Evolutionary conservation across 108 stramenopile species (phyloP), one percentile per base, ranked within the genome.

Genomic region (Ochromonas danica): DNA sequence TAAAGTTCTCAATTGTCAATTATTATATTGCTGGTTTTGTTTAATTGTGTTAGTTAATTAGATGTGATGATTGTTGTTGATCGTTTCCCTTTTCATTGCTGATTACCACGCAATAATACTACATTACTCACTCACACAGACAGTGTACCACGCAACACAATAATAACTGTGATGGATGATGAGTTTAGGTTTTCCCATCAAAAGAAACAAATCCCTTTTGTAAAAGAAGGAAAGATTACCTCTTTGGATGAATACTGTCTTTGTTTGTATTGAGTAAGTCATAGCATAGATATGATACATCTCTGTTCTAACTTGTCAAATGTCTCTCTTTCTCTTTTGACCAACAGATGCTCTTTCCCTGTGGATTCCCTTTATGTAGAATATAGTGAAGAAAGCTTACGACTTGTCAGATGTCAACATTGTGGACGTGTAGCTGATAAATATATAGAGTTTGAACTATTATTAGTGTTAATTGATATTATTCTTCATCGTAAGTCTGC

Each of bases 401-500:
- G 40, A 27, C 40, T 75, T 10, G 38, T 33, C 6, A 3, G 72
- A 14, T 75, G 72, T 36, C n/a, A 42, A 28, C 6, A 75, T 35
- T 75, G 72, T 36, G 38, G 41, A 6, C 6, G 38, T 3, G 72
- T 75, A 6, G 72, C 72, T 45, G 72, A 75, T 25, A 75, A 75
- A 42, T 75, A 75, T 33, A 75, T 75, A 6, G 72, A 75, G 25
- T 75, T 35, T 75, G 72, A 75, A 33, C 40, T 75, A 6, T 6
- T 75, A 27, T 42, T 75, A 6, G 72, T 75, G 31, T 25, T 57
- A 22, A 75, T 75, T 10, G 72, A 75, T 41, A 33, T 75, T 33
- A 33, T 75, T 33, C 72, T 75, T 27, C 31, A 33, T 27, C 43
- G 51, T 6, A 27, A 28, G 51, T 22, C 14, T 35, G 72, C 72